Evolutionary conservation across 306 rosid species (phyloP), one percentile per base, ranked within the genome.

Genomic region (Sindora glabra): DNA sequence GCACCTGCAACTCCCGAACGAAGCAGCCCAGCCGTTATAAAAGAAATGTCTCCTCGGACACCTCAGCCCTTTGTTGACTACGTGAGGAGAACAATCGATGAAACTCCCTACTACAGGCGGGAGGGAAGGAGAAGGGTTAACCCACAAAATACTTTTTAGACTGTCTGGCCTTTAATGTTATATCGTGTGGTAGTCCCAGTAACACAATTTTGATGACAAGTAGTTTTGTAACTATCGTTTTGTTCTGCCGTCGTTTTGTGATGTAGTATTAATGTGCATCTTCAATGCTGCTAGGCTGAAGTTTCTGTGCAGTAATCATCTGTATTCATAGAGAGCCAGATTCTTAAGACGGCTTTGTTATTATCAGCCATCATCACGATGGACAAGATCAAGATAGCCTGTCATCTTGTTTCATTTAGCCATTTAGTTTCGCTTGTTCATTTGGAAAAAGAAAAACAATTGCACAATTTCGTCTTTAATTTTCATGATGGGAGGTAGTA

Each of bases 21-120:
- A 40, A 63, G 79, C 70, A 77, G 77, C 36, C 72, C 87, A 10
- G 62, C 52, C 10, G 65, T 52, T 59, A 18, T 13, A 38, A 68
- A 58, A 0, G 90, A 92, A 46, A 68, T 53, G 66, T 88, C 98
- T 56, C 98, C 96, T 62, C 82, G 81, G 60, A 91, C 95, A 5
- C 98, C 98, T 8, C 89, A 83, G 85, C 98, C 96, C 3, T 91
- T 88, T 52, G 86, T 91, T 26, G 96, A 91, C 70, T 91, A 91
- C 7, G 96, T 91, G 23, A 72, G 96, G 67, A 86, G 84, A 79
- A 91, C 98, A 0, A 88, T 91, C 24, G 98, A 91, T 26, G 98
- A 91, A 77, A 91, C 98, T 59, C 98, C 98, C 1, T 69, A 91
- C 75, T 88, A 91, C 83, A 76, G 65, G 73, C 77, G 86, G 8